Evolutionary conservation across 495 filamentous ascomycete species (phyloP), one percentile per base, ranked within the genome.

Genomic region (Penicillium soppii): DNA sequence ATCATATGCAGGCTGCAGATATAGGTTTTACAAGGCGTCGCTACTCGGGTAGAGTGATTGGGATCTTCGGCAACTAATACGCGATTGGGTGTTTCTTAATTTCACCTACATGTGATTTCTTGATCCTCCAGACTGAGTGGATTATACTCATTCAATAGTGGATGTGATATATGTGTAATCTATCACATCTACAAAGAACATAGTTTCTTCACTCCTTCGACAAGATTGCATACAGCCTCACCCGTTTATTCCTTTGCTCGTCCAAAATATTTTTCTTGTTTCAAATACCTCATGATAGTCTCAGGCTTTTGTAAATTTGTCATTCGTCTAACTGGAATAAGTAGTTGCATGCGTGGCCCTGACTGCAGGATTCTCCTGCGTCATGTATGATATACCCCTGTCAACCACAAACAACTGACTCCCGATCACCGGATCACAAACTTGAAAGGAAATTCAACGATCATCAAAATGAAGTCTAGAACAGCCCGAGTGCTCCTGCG

Each of bases 331-430:
- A 7, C 25, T 9, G 8, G 6, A 21, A 29, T 39, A 33, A 29
- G 16, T 38, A 38, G 22, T 47, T 17, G 10, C 13, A 49, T 39
- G 13, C 5, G 33, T 40, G 23, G 46, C 33, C 33, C 9, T 45
- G 7, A 16, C 13, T 16, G 43, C 15, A n/a, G 22, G 25, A 39
- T 7, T 6, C 46, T 49, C 46, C 46, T 49, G 46, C 35, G 13
- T 40, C n/a, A 25, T 49, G 35, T 25, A 49, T 49, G 1, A 49
- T n/a, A 15, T 15, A 39, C 33, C 36, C 36, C 46, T 49, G 36
- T 49, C 25, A 49, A 25, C 42, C 42, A 44, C 42, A n/a, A 44
- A 27, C 13, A 23, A 16, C 46, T 16, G 13, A 25, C 30, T n/a
- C 46, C 20, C 10, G 13, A 16, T 33, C 13, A 17, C 20, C 16